Conservation (phyloP, 1,139 yeast species). For the Pichia sp. region DNA sequence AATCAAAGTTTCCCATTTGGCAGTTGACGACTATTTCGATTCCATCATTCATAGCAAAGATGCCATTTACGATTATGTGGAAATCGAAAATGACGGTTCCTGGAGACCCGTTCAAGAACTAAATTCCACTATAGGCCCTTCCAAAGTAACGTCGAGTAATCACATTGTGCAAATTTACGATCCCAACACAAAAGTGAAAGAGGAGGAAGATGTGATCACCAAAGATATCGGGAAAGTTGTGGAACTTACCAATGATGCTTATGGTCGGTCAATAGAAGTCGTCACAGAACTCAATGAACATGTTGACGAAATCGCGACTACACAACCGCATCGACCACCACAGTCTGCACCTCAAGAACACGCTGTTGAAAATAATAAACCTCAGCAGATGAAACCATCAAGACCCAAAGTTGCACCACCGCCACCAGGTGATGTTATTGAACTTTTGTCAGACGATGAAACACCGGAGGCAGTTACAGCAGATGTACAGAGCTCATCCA, state of each 20-base stretch:
- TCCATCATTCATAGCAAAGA: conserved; percentile 41
- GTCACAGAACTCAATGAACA: no score
- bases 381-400: not conserved
- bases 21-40: conserved; percentile 52
- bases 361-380: not conserved
- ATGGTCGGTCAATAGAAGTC: conserved; percentile 4
- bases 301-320: no score
- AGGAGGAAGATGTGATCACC: conserved; percentile 11
- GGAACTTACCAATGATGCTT: conserved; percentile 5
- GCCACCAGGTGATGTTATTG: conserved; percentile 1
- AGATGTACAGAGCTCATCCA: not conserved
- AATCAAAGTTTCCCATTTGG: conserved; percentile 43
- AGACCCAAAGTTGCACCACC: not conserved
- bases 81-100: conserved; percentile 48
- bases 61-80: conserved; percentile 46
- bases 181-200: conserved; percentile 6
- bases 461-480: not conserved
- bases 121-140: conserved; percentile 5
- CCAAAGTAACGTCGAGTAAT: conserved; percentile 3
- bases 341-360: not conserved
- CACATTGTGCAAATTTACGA: conserved; percentile 1
- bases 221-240: conserved; percentile 7
- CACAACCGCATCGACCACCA: no score
- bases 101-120: conserved; percentile 35
- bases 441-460: conserved; percentile 2